These are phyloP conservation scores for Trichophyton simii DNA, from an alignment of 2,329 filamentous ascomycete species.

Conservation along the genomic window DNA sequence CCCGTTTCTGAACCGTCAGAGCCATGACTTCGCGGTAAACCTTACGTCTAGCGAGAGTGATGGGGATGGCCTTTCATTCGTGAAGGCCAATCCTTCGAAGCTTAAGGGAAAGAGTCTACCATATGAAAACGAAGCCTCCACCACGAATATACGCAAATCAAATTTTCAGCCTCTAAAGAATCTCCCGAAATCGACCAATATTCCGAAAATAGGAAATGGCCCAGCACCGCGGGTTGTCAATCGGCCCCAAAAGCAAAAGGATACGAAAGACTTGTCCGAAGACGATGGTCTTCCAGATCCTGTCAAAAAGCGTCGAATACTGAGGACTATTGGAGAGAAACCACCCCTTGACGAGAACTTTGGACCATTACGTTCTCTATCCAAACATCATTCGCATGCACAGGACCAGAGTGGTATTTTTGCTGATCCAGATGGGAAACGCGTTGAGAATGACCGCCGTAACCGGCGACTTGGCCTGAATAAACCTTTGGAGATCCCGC, in stretches of 20 bases:
- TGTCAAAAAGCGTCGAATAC: not conserved
- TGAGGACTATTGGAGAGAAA: not conserved
- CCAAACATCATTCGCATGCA: not conserved
- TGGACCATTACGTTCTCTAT: not conserved
- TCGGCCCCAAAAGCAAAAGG: not conserved
- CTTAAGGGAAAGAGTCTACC: not conserved
- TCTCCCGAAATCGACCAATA: not conserved
- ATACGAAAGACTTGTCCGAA: not conserved
- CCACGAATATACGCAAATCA: not conserved
- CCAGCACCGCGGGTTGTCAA: not conserved
- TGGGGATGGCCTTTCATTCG: not conserved
- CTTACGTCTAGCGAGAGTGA: not conserved
- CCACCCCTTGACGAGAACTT: not conserved
- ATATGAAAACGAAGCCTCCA: not conserved
- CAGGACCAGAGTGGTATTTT: not conserved
- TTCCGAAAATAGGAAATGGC: not conserved
- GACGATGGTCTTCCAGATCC: not conserved
- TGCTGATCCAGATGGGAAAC: not conserved
- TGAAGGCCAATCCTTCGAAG: not conserved
- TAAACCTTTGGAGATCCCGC: not conserved
- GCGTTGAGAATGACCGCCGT: not conserved
- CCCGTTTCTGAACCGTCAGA: constrained; percentile 72
- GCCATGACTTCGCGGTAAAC: constrained; percentile 23
- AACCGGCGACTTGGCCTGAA: not conserved
- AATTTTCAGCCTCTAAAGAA: not conserved